phyloP scores from a whole-genome alignment of 2,329 filamentous ascomycete genomes.

The Tolypocladium capitatum region DNA sequence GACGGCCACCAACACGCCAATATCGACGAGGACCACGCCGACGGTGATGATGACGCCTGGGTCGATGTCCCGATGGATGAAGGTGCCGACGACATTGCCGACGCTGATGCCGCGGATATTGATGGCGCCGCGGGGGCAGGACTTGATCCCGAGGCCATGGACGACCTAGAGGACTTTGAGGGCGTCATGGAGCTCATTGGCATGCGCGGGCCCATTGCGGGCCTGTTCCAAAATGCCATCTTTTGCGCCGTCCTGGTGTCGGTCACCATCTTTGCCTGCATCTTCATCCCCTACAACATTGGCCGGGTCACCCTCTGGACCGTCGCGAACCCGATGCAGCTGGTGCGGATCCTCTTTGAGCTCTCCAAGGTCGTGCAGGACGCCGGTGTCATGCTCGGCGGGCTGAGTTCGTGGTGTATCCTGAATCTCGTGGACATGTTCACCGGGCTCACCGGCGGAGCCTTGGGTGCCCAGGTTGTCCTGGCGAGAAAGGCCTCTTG shows the following conservation, averaged over 20 bases:
- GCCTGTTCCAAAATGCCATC: slow-evolving; percentile 84
- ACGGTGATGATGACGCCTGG: slow-evolving; percentile 40
- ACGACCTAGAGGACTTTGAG: slow-evolving; percentile 88
- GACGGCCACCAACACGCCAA: slow-evolving; percentile 10
- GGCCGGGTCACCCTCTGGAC: slow-evolving; percentile 74
- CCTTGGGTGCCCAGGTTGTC: slow-evolving; percentile 16
- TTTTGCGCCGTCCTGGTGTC: slow-evolving; percentile 88
- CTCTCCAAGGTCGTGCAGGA: slow-evolving; percentile 73
- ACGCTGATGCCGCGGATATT: slow-evolving; percentile 30
- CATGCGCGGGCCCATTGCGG: slow-evolving; percentile 84
- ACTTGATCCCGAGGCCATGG: slow-evolving; percentile 62
- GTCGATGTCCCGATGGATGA: slow-evolving; percentile 9
- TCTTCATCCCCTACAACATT: slow-evolving; percentile 86
- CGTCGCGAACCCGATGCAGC: slow-evolving; percentile 64
- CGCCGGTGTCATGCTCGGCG: slow-evolving; percentile 50
- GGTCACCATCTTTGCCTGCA: slow-evolving; percentile 69
- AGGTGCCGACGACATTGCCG: slow-evolving; percentile 26
- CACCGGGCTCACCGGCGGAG: slow-evolving; percentile 19
- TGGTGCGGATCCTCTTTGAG: slow-evolving; percentile 59
- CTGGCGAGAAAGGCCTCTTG: slow-evolving; percentile 25
- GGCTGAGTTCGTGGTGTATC: slow-evolving; percentile 32
- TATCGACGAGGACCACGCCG: slow-evolving; percentile 22
- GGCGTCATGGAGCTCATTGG: slow-evolving; percentile 92
- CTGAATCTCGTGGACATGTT: slow-evolving; percentile 26
- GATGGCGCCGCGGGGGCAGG: slow-evolving; percentile 42